A percentile compares a stretch with the other conserved stretches of the same genome.
phyloP scores from a whole-genome alignment of 768 basidiomycete genomes.

The Postia placenta region DNA sequence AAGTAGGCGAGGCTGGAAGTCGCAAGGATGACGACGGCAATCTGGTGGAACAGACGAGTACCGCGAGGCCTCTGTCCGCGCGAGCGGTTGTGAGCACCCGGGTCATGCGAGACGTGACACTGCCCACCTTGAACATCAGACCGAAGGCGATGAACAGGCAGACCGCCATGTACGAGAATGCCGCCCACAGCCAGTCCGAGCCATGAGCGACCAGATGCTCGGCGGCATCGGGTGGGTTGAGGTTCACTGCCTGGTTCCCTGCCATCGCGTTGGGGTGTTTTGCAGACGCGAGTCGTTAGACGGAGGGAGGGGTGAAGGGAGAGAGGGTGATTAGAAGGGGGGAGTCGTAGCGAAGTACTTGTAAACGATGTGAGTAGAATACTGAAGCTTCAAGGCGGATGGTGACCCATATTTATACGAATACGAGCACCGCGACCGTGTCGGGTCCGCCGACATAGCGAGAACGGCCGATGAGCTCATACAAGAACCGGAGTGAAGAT shows the following conservation, averaged over 20 bases:
- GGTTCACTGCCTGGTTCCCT: slow-evolving; percentile 21
- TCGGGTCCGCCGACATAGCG: neutral
- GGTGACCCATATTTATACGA: neutral
- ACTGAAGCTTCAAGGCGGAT: neutral
- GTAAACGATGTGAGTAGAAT: neutral
- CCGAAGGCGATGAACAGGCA: slow-evolving; percentile 29
- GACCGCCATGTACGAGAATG: slow-evolving; percentile 43
- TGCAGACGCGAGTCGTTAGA: neutral
- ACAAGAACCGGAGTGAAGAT: neutral
- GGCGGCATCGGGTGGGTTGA: slow-evolving; percentile 25
- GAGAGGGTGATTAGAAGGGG: no score
- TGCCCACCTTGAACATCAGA: slow-evolving; percentile 27
- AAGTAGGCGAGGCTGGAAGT: slow-evolving; percentile 40
- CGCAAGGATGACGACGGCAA: slow-evolving; percentile 35
- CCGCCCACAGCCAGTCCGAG: slow-evolving; percentile 46
- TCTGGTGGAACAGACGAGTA: slow-evolving; percentile 39
- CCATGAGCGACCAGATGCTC: slow-evolving; percentile 34
- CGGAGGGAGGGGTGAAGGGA: neutral
- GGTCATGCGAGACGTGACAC: neutral
- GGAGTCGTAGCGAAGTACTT: neutral
- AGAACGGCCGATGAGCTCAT: neutral
- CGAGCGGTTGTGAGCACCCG: neutral
- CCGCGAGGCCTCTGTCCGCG: slow-evolving; percentile 26
- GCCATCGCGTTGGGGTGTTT: slow-evolving; percentile 8
- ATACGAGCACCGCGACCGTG: neutral